Evolutionary conservation across 345 rosid species (phyloP).

Genomic region (Eucalyptus victrix): DNA sequence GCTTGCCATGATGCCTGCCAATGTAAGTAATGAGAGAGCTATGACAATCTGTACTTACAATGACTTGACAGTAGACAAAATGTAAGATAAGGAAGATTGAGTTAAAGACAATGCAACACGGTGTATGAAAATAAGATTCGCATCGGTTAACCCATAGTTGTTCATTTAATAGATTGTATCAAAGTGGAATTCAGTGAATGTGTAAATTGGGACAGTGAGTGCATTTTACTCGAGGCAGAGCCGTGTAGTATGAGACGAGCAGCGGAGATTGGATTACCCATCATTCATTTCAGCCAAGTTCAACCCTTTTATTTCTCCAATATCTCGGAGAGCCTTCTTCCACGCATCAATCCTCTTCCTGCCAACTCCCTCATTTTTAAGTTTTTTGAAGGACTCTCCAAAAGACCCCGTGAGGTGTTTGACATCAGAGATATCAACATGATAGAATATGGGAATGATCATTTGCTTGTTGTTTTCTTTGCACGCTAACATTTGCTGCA

Average conservation of each 20-base stretch:
- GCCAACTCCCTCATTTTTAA: too few relatives aligned
- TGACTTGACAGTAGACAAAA: rapidly evolving
- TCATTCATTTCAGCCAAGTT: not conserved
- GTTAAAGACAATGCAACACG: rapidly evolving
- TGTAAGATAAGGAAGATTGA: not conserved
- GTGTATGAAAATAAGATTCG: too few relatives aligned
- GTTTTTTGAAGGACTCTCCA: too few relatives aligned
- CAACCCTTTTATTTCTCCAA: not conserved
- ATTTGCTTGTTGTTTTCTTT: too few relatives aligned
- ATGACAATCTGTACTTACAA: rapidly evolving
- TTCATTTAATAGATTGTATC: not conserved
- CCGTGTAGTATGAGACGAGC: not conserved
- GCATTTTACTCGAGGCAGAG: not conserved
- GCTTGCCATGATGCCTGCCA: not conserved
- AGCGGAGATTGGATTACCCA: not conserved
- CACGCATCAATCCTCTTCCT: too few relatives aligned
- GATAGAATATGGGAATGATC: too few relatives aligned
- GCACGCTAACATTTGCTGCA: too few relatives aligned
- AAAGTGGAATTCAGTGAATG: not conserved
- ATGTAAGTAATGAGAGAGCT: not conserved
- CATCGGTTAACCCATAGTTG: not conserved
- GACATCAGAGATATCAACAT: too few relatives aligned
- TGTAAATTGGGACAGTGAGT: not conserved
- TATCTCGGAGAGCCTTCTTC: too few relatives aligned
- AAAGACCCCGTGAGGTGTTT: too few relatives aligned